A percentile compares a stretch with the other conserved stretches of the same genome.
Conservation (phyloP, 2,329 filamentous ascomycete species). For the Fusarium transvaalense region DNA sequence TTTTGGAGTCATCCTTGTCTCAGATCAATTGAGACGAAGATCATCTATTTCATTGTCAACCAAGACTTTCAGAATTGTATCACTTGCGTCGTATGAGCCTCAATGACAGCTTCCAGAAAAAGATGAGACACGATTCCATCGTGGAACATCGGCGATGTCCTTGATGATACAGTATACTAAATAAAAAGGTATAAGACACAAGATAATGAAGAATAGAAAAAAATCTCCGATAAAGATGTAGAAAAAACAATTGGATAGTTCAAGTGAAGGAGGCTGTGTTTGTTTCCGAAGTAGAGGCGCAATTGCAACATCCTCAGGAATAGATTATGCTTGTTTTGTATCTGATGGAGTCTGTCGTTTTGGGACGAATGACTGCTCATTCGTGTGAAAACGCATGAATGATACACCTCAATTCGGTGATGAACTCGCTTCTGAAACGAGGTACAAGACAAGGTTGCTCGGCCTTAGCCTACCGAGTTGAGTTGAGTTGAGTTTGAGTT, state of each 20-base stretch:
- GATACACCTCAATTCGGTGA: conserved; percentile 16
- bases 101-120: neutral
- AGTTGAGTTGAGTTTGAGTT: too few relatives aligned
- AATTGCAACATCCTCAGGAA: conserved; percentile 39
- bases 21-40: conserved; percentile 32
- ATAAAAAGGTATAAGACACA: neutral
- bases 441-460: conserved; percentile 21
- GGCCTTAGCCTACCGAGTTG: neutral
- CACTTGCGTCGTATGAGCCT: conserved; percentile 7
- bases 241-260: conserved; percentile 15
- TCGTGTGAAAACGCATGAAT: conserved; percentile 28
- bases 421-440: conserved; percentile 35
- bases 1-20: conserved; percentile 18
- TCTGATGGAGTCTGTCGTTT: neutral
- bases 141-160: conserved; percentile 11
- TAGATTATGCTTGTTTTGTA: conserved; percentile 36
- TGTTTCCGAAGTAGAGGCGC: conserved; percentile 27
- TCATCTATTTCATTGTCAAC: conserved; percentile 13
- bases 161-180: neutral
- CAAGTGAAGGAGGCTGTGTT: conserved; percentile 20
- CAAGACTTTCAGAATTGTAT: neutral
- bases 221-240: conserved; percentile 10
- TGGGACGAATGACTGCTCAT: conserved; percentile 3
- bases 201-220: conserved; percentile 1
- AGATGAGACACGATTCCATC: conserved; percentile 3